Evolutionary conservation across 75 land plant species (phyloP).

Genomic region (Sequoia sempervirens): DNA sequence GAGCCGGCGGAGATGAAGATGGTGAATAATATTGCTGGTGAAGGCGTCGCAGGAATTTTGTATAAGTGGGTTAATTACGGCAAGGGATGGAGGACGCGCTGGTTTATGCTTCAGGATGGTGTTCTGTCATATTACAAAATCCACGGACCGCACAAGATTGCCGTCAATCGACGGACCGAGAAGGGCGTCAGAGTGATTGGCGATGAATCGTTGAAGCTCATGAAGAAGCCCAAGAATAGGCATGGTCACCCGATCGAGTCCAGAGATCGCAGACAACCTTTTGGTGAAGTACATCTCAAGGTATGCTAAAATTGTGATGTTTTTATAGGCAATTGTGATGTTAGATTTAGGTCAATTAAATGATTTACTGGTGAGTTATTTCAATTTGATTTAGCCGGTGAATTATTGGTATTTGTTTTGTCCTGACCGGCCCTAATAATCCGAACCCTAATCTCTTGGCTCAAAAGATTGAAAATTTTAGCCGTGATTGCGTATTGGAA

Average conservation of each 20-base stretch:
- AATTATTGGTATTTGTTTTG: too few relatives aligned
- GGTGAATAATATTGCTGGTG: constrained; percentile 35
- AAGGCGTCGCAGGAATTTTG: constrained; percentile 67
- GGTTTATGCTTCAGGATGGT: constrained; percentile 94
- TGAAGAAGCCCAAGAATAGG: constrained; percentile 42
- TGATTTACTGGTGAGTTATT: neutral
- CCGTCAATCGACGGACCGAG: constrained; percentile 44
- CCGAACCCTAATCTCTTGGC: neutral
- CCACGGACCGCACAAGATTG: constrained; percentile 89
- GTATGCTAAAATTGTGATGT: constrained; percentile 14
- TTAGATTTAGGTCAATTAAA: neutral
- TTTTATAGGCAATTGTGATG: neutral
- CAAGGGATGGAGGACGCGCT: constrained; percentile 93
- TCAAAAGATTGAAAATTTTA: neutral
- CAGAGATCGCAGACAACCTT: constrained; percentile 23
- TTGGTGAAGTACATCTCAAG: constrained; percentile 79
- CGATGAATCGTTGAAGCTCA: constrained; percentile 66
- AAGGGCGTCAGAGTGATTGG: constrained; percentile 78
- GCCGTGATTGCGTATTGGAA: neutral
- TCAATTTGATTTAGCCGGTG: neutral
- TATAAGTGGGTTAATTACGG: constrained; percentile 99
- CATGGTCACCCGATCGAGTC: neutral
- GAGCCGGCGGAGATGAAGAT: constrained; percentile 6
- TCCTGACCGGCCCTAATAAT: neutral
- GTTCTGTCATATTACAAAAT: constrained; percentile 97